phyloP scores from a whole-genome alignment of 352 stramenopile genomes.

The Phytophthora sansomeana region DNA sequence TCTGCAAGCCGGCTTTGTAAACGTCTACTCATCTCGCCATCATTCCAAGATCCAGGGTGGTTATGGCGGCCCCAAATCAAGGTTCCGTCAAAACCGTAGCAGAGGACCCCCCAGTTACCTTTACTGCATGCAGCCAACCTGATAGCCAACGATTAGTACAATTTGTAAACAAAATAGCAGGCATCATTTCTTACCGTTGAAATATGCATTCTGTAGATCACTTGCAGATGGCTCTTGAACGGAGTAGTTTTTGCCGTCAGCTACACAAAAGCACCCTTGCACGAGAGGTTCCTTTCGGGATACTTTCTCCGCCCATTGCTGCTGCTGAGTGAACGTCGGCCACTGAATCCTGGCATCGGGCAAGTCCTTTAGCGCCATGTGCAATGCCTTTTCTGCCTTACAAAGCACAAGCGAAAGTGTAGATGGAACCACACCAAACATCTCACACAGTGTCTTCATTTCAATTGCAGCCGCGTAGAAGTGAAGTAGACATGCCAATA shows the following conservation, averaged over 20 bases:
- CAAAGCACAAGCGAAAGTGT: background rate
- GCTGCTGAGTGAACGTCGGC: slow-evolving; percentile 1
- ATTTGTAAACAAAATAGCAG: background rate
- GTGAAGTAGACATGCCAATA: slow-evolving; percentile 6
- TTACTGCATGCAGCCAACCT: slow-evolving; percentile 9
- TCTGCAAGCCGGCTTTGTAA: background rate
- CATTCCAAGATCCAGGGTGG: slow-evolving; percentile 14
- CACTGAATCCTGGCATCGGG: slow-evolving; percentile 1
- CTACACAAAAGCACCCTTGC: slow-evolving; percentile 10
- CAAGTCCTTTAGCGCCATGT: background rate
- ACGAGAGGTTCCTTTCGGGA: slow-evolving; percentile 4
- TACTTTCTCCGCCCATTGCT: slow-evolving; percentile 1
- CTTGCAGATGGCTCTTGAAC: slow-evolving; percentile 2
- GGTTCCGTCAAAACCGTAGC: slow-evolving; percentile 13
- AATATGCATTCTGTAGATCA: slow-evolving; percentile 15
- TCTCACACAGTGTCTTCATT: slow-evolving; percentile 9
- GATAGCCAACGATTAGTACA: too few species aligned
- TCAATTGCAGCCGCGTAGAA: slow-evolving; percentile 10
- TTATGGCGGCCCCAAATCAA: slow-evolving; percentile 16
- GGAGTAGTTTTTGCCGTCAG: slow-evolving; percentile 6
- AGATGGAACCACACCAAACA: slow-evolving; percentile 7
- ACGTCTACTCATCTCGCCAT: slow-evolving; percentile 8
- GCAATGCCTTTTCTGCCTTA: slow-evolving; percentile 1
- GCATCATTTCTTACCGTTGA: slow-evolving; percentile 6
- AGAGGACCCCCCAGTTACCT: slow-evolving; percentile 8